Base-by-base conservation (phyloP, 1,284 basidiomycete genomes). In the Sphaerobolus stellatus region DNA sequence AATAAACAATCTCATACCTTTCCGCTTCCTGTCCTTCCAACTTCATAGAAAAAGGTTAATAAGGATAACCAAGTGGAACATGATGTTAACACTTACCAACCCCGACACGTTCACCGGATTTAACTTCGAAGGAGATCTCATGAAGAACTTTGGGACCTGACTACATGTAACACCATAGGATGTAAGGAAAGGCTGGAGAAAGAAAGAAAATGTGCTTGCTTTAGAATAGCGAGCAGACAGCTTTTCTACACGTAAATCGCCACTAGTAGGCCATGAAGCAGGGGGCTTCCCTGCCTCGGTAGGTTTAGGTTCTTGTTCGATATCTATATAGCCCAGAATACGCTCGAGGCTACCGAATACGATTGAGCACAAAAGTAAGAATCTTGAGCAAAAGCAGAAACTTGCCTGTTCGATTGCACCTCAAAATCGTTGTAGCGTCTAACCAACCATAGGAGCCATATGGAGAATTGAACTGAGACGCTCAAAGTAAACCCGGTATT, bases 261-360 rank as follows among this genome's bases (percentile, higher is more conserved):
- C 90, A 38, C 82, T 86, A 0, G 84, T 77, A 0, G 90, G 90
- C 89, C 90, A 92, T 56, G 86, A 82, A 0, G 88, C 89, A 2
- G 90, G 86, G 29, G 89, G 88, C 43, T 76, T 70, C 6, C 81
- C 81, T 13, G 67, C 64, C 22, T 71, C 65, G 1, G 74, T 75
- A 1, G 78, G 63, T 51, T 75, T 72, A 1, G 80, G 79, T 64
- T 92, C 90, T 64, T 90, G 86, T 52, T 88, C 87, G 54, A 90
- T 88, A 11, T 74, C 67, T 44, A 89, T 67, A 64, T 91, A 92
- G 27, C 80, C 80, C 62, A 87, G 79, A 51, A 92, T 84, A 29
- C 90, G 81, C 66, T 92, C 89, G 58, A 92, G 74, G 64, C 84
- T 85, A 48, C 58, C 50, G 9, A 56, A 34, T 18, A 34, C n/a